Base-by-base conservation (phyloP, 108 stramenopile genomes). In the Cyclotella distinguenda region DNA sequence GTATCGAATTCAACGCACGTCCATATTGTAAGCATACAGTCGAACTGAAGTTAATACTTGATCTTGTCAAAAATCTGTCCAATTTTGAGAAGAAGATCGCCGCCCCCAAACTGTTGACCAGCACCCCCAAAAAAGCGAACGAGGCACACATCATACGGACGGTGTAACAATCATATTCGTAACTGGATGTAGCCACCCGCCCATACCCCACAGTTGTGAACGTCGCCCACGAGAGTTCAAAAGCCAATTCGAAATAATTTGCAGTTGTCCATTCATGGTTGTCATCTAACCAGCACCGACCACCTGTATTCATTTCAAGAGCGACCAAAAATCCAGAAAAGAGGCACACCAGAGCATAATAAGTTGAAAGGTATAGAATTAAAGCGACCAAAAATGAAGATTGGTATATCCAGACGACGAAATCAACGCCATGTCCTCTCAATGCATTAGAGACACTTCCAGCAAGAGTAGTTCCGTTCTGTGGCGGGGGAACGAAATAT, bases 141-240 rank as follows among this genome's bases (percentile, higher is more conserved):
- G 45, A 19, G 18, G 68, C 34, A 44, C 69, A 67, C 27, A 60
- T 22, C 4, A 72, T n/a, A 11, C 65, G 36, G 0, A 72, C 28
- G 8, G 63, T 22, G 23, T 56, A 52, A 43, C 77, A 78, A 15
- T 32, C 40, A n/a, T 59, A 59, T 15, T 59, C 57, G 4, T 48
- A 36, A 1, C 64, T 59, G 6, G 51, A 23, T 21, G 60, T 55
- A 22, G 66, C 26, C 4, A 77, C 33, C n/a, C 32, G 19, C 0
- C 77, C 77, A 64, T 72, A 72, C 0, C 70, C 71, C 33, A 78
- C 77, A 1, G 77, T 72, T 25, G 62, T 72, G 27, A 78, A 78
- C 1, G 77, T 78, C 6, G 64, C 52, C 77, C 77, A 78, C 10
- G 60, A 62, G 6, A 74, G 28, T 12, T 73, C 72, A 40, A 66